A percentile compares a stretch with the other conserved stretches of the same genome.
These are phyloP conservation scores for Schrenkiella parvula DNA, from an alignment of 345 rosid species.

Conservation along the genomic window DNA sequence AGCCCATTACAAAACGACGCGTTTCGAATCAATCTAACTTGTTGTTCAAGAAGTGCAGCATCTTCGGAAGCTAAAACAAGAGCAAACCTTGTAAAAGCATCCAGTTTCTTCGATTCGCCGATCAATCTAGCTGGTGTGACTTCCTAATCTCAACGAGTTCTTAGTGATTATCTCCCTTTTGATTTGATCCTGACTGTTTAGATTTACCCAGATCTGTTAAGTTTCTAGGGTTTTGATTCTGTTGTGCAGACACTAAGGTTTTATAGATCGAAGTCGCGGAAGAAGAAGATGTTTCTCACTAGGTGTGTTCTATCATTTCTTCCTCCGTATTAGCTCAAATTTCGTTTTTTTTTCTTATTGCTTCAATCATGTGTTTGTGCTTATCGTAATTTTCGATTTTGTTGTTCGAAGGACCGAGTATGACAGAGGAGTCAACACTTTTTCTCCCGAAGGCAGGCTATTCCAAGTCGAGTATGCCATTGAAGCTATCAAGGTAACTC, in stretches of 20 bases:
- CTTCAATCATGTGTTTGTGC: not conserved
- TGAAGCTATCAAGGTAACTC: conserved; percentile 90
- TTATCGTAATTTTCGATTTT: not conserved
- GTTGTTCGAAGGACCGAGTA: conserved; percentile 76
- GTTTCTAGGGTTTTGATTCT: conserved; percentile 20
- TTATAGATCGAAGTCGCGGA: conserved; percentile 26
- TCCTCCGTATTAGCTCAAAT: not conserved
- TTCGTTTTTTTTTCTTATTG: not conserved
- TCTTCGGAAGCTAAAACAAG: not conserved
- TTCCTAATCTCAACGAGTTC: not conserved
- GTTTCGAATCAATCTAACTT: conserved; percentile 30
- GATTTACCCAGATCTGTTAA: not conserved
- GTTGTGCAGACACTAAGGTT: conserved; percentile 19
- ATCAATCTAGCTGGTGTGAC: conserved; percentile 12
- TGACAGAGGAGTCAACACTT: conserved; percentile 98
- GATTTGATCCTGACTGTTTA: not conserved
- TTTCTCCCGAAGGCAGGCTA: conserved; percentile 94
- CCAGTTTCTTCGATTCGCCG: conserved; percentile 16
- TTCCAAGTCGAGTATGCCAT: conserved; percentile 98
- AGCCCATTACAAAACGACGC: conserved; percentile 10
- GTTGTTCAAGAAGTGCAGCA: conserved; percentile 29
- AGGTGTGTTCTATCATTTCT: conserved; percentile 34
- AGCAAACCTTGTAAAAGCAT: conserved; percentile 1
- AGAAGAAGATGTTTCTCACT: conserved; percentile 59
- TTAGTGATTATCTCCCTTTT: not conserved